phyloP scores from a whole-genome alignment of 2,329 filamentous ascomycete genomes.

The Neonectria hederae region DNA sequence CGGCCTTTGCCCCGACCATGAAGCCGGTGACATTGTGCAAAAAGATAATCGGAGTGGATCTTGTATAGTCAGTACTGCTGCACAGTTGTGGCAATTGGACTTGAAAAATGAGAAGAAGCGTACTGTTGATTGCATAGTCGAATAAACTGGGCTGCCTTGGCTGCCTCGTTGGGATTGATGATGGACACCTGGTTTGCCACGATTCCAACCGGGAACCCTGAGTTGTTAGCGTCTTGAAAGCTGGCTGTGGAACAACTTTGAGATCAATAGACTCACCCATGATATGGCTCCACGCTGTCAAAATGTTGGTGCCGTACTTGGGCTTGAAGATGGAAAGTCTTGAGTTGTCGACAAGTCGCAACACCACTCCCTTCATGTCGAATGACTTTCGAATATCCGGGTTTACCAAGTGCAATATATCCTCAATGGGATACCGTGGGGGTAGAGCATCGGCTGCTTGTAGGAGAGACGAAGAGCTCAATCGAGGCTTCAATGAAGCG shows the following conservation, averaged over 20 bases:
- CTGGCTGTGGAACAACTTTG: background rate
- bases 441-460: slow-evolving; percentile 21
- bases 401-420: slow-evolving; percentile 49
- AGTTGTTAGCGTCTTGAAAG: background rate
- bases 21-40: slow-evolving; percentile 59
- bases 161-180: slow-evolving; percentile 52
- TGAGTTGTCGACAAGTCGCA: slow-evolving; percentile 54
- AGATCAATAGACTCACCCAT: slow-evolving; percentile 21
- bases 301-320: slow-evolving; percentile 49
- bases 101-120: slow-evolving; percentile 1
- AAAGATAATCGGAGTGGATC: slow-evolving; percentile 53
- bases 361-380: slow-evolving; percentile 48
- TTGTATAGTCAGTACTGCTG: background rate
- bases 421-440: slow-evolving; percentile 47
- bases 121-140: slow-evolving; percentile 55
- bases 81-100: background rate
- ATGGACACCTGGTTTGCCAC: slow-evolving; percentile 53
- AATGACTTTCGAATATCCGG: slow-evolving; percentile 48
- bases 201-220: slow-evolving; percentile 50
- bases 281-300: slow-evolving; percentile 53
- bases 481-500: slow-evolving; percentile 53
- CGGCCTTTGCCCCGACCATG: slow-evolving; percentile 57
- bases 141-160: slow-evolving; percentile 55
- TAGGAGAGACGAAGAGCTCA: background rate
- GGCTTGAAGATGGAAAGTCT: slow-evolving; percentile 52